A percentile compares a stretch with the other conserved stretches of the same genome.
Conservation (phyloP, 192 early-diverging fungal species). For the Paraglomus brasilianum region DNA sequence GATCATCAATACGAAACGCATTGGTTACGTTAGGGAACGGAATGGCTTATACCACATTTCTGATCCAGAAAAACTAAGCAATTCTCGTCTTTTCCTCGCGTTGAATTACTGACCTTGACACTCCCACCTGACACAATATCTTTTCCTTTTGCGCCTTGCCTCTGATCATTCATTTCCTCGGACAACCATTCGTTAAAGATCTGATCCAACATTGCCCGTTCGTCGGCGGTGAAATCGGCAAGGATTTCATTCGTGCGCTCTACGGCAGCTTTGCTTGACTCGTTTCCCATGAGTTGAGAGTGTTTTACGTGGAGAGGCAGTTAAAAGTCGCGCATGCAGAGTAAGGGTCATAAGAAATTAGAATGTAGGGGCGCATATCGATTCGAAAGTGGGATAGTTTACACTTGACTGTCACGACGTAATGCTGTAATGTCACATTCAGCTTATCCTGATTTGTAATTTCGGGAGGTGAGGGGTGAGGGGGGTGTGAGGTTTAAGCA, state of each 20-base stretch:
- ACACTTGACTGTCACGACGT: no score
- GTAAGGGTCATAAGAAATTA: no score
- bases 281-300: conserved; percentile 3
- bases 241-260: background rate
- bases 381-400: no score
- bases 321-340: no score
- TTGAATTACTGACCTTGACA: background rate
- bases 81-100: background rate
- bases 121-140: background rate
- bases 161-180: background rate
- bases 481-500: no score
- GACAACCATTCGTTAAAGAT: background rate
- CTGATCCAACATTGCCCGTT: background rate
- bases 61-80: background rate
- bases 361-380: no score
- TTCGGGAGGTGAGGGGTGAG: no score
- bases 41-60: background rate
- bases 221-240: conserved; percentile 12
- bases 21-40: background rate
- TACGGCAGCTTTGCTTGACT: conserved; percentile 2
- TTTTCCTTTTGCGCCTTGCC: background rate
- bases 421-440: no score
- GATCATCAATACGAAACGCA: no score
- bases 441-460: no score
- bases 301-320: no score